phyloP scores from a whole-genome alignment of 2,329 filamentous ascomycete species.

The Pezicula neosporulosa region DNA sequence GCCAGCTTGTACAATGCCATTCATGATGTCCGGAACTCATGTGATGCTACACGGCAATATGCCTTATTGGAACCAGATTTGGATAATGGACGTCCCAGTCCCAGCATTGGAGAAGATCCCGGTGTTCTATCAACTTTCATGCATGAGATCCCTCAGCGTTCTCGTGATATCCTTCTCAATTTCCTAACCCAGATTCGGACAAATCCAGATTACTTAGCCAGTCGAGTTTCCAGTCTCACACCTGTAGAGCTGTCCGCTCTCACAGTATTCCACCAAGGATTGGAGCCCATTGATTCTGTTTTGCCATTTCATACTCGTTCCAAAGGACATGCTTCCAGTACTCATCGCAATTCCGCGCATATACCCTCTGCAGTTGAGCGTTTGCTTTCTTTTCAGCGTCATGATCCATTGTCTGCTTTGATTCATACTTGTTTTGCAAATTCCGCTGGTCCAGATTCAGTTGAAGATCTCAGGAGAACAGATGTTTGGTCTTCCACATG shows the following conservation, averaged over 20 bases:
- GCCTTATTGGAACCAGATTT: slow-evolving; percentile 70
- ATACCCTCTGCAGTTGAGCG: slow-evolving; percentile 70
- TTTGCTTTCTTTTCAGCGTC: slow-evolving; percentile 82
- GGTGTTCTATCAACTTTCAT: slow-evolving; percentile 53
- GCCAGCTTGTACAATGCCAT: slow-evolving; percentile 72
- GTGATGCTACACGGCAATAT: slow-evolving; percentile 68
- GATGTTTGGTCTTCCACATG: slow-evolving; percentile 87
- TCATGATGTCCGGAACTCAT: slow-evolving; percentile 75
- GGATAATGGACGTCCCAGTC: slow-evolving; percentile 43
- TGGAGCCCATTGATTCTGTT: slow-evolving; percentile 81
- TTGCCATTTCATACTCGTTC: slow-evolving; percentile 62
- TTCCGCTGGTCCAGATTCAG: slow-evolving; percentile 75
- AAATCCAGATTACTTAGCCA: slow-evolving; percentile 84
- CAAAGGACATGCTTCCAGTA: slow-evolving; percentile 40
- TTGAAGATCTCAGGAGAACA: slow-evolving; percentile 74
- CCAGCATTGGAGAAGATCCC: slow-evolving; percentile 33
- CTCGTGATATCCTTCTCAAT: slow-evolving; percentile 71
- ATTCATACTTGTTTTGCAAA: slow-evolving; percentile 89
- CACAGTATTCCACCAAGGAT: slow-evolving; percentile 71
- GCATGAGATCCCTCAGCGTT: slow-evolving; percentile 71
- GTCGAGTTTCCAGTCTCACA: slow-evolving; percentile 72
- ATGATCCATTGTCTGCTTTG: slow-evolving; percentile 79
- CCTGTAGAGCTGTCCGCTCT: slow-evolving; percentile 74
- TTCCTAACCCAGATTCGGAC: slow-evolving; percentile 81
- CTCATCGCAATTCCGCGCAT: slow-evolving; percentile 41